Percentiles rank a stretch among this genome's conserved stretches.
Evolutionary conservation across 2,329 filamentous ascomycete genomes (phyloP).

Genomic region (Amylocarpus encephaloides): DNA sequence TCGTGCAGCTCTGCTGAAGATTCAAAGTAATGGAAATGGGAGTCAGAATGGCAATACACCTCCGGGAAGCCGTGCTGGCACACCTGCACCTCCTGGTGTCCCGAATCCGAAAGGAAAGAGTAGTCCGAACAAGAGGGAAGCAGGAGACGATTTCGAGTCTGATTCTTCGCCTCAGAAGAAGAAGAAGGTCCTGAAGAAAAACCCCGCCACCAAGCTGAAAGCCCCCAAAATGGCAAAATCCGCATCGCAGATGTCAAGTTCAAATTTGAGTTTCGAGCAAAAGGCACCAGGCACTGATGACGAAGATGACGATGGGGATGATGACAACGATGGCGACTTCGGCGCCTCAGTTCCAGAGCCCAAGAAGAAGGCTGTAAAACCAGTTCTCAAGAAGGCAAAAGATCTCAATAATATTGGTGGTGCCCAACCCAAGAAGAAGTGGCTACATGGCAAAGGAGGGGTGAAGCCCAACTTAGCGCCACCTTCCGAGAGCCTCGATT

Average conservation of each 20-base stretch:
- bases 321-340: constrained; percentile 27
- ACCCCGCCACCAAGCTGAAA: constrained; percentile 22
- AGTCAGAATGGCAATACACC: constrained; percentile 52
- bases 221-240: constrained; percentile 23
- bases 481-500: neutral
- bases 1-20: constrained; percentile 55
- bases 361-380: constrained; percentile 25
- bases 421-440: constrained; percentile 13
- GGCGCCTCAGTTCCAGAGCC: constrained; percentile 21
- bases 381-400: constrained; percentile 11
- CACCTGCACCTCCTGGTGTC: constrained; percentile 42
- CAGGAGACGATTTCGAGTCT: constrained; percentile 28
- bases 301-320: constrained; percentile 24
- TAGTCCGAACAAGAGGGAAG: constrained; percentile 29
- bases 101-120: constrained; percentile 18
- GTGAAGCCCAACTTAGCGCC: constrained; percentile 1
- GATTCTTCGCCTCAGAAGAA: constrained; percentile 29
- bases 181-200: constrained; percentile 28
- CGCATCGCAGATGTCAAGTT: constrained; percentile 15
- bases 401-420: constrained; percentile 3
- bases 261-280: constrained; percentile 24
- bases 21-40: constrained; percentile 44
- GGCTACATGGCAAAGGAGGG: constrained; percentile 15
- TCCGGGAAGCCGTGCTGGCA: constrained; percentile 57
- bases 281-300: constrained; percentile 20